Conservation (phyloP, 2,329 filamentous ascomycete genomes). For the Polychaeton citri region DNA sequence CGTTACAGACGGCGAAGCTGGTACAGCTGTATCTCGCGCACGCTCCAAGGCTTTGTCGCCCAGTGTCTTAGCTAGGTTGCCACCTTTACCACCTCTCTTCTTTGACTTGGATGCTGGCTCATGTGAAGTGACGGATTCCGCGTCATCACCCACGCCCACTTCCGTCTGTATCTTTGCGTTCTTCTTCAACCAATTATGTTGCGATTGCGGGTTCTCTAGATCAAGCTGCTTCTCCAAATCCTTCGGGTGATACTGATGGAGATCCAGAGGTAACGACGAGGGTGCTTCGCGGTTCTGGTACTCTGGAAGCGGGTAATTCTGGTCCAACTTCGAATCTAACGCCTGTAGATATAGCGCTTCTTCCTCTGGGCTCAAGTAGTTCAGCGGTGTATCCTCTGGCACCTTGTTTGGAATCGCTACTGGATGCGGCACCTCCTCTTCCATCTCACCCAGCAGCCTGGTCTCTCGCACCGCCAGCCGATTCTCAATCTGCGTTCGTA, state of each 20-base stretch:
- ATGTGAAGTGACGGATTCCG: conserved; percentile 69
- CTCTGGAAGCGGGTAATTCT: conserved; percentile 28
- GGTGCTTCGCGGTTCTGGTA: conserved; percentile 26
- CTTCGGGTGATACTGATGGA: conserved; percentile 29
- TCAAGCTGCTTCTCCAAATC: conserved; percentile 35
- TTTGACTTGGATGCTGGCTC: conserved; percentile 46
- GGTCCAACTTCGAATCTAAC: conserved; percentile 41
- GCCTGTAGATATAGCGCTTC: conserved; percentile 61
- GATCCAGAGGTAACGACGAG: conserved; percentile 21
- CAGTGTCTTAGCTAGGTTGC: conserved; percentile 22
- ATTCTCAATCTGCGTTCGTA: conserved; percentile 18
- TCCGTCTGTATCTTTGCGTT: conserved; percentile 11
- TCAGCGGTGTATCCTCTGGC: conserved; percentile 44
- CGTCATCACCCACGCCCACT: conserved; percentile 28
- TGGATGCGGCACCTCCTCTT: conserved; percentile 28
- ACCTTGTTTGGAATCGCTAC: conserved; percentile 19
- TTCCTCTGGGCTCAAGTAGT: conserved; percentile 56
- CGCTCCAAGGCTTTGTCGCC: conserved; percentile 21
- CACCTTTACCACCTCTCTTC: conserved; percentile 8
- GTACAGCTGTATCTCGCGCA: conserved; percentile 21
- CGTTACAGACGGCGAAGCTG: conserved; percentile 11
- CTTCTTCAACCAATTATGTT: conserved; percentile 74
- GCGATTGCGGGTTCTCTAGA: conserved; percentile 71
- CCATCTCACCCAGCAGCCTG: conserved; percentile 22
- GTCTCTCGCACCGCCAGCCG: conserved; percentile 16